Base-by-base conservation (phyloP, 2,329 filamentous ascomycete genomes). In the Beauveria varroae region DNA sequence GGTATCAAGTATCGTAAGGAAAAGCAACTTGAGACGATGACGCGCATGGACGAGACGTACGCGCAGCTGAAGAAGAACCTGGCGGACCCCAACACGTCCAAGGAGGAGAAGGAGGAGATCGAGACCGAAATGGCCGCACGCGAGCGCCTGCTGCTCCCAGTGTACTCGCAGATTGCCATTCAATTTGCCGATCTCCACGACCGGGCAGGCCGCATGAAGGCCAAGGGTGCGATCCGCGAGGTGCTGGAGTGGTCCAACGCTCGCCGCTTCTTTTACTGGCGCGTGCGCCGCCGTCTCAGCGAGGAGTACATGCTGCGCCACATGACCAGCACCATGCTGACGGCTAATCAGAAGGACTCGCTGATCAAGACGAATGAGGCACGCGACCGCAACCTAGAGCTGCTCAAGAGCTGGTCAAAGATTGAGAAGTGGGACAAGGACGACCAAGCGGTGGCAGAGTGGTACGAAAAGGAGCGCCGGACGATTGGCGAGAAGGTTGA, bases 251-350 rank as follows among this genome's bases (percentile, higher is more conserved):
- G 93, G 95, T 82, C 85, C 73, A 89, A 96, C 69, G 88, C 93
- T 10, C 88, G 95, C 66, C 89, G 93, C 72, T 98, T 95, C 90
- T 98, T 99, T 83, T 99, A 98, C 89, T 99, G 96, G 95, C 93
- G 95, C 77, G 88, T 97, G 65, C 93, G 96, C 76, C 90, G 95
- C 73, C 87, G 95, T 78, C 83, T 99, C 73, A 98, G 96, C 77
- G 95, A 99, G 79, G 95, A 99, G 79, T 91, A 96, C 76, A 91
- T 99, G 69, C 83, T 99, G 74, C 95, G 93, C 79, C 91, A 91
- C 77, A 91, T 99, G 84, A 80, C 79, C 5, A 71, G 78, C 52
- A 75, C 75, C 57, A 70, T 73, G 61, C 67, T 76, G 63, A 60
- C 70, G 52, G 51, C 64, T 37, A 64, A 65, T 8, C 63, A 65